Evolutionary conservation across 1,284 basidiomycete genomes (phyloP), one percentile per base, ranked within the genome.

Genomic region (Rhodotorula sp.): DNA sequence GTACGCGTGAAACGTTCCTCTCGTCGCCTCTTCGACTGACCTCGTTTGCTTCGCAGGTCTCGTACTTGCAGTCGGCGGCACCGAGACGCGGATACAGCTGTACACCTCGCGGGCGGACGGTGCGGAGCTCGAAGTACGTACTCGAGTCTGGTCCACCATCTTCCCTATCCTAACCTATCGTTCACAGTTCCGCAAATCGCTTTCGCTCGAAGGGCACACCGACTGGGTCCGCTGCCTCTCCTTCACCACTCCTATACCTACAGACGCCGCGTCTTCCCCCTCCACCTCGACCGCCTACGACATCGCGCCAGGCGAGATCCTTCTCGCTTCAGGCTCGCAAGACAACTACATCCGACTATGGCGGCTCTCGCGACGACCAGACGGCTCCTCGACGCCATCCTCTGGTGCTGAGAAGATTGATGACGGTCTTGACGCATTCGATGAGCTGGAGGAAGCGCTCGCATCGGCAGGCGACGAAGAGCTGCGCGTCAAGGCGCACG

Each of bases 311-410:
- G 68, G 69, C n/a, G 81, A 83, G 63, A 71, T 84, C 73, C 87
- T 84, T 1, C 83, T 97, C 26, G 92, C 94, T 1, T 94, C 92
- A 22, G 94, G 92, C 2, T 92, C 92, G 6, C 94, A 96, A 81
- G 94, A 97, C 79, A 87, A 87, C 24, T 94, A 91, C 50, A 90
- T 96, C 64, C 87, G 94, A 47, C 81, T 97, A 8, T 97, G 94
- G 94, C 88, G 88, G 68, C 87, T 83, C 66, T 60, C 68, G 0
- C 57, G 65, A 34, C 37, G 26, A 26, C 61, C 13, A 46, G 46
- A 22, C 34, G n/a, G 20, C 37, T 26, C 37, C 3, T 24, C 13
- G 24, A 40, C 40, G 37, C 24, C 11, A 20, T 7, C 40, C 10
- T 7, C 16, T 11, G 26, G n/a, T 15, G 13, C 51, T 13, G 40